Percentiles rank a stretch among this genome's conserved stretches.
Conservation (phyloP, 2,329 filamentous ascomycete species). For the Colletotrichum phormii region DNA sequence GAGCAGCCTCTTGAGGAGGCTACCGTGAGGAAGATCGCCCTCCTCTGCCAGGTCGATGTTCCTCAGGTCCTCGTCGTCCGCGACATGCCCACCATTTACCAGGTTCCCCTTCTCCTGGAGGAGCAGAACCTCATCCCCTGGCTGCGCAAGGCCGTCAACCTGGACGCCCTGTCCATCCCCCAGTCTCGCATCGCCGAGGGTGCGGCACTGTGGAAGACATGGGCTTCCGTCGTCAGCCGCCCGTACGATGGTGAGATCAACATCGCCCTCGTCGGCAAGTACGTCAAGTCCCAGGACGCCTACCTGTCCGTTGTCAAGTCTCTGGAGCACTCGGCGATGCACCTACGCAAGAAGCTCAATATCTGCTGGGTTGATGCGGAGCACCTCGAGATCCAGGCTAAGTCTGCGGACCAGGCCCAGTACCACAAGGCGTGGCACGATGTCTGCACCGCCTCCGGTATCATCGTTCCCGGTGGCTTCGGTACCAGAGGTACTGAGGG, state of each 20-base stretch:
- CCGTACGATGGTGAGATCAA: constrained; percentile 77
- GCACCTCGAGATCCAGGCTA: constrained; percentile 78
- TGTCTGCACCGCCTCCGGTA: constrained; percentile 75
- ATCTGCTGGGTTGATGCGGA: constrained; percentile 88
- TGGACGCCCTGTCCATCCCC: constrained; percentile 68
- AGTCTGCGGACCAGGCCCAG: constrained; percentile 72
- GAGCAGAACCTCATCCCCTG: constrained; percentile 79
- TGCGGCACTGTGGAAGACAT: constrained; percentile 68
- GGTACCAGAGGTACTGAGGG: constrained; percentile 86
- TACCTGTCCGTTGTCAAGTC: constrained; percentile 89
- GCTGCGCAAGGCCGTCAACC: constrained; percentile 73
- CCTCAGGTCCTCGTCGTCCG: constrained; percentile 91
- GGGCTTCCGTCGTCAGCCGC: constrained; percentile 72
- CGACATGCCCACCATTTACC: constrained; percentile 91
- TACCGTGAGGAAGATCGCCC: constrained; percentile 88
- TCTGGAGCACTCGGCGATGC: constrained; percentile 92
- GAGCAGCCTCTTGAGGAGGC: constrained; percentile 77
- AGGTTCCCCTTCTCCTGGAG: constrained; percentile 91
- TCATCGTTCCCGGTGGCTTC: constrained; percentile 82
- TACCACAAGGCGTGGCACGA: constrained; percentile 90
- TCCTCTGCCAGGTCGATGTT: constrained; percentile 86
- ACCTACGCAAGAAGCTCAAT: constrained; percentile 81
- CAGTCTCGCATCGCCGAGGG: constrained; percentile 71
- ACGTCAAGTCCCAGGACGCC: constrained; percentile 84
- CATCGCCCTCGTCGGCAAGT: constrained; percentile 94